A percentile compares a stretch with the other conserved stretches of the same genome.
These are phyloP conservation scores for Plasmodium chabaudi DNA, from an alignment of 169 alveolate species.

Conservation along the genomic window DNA sequence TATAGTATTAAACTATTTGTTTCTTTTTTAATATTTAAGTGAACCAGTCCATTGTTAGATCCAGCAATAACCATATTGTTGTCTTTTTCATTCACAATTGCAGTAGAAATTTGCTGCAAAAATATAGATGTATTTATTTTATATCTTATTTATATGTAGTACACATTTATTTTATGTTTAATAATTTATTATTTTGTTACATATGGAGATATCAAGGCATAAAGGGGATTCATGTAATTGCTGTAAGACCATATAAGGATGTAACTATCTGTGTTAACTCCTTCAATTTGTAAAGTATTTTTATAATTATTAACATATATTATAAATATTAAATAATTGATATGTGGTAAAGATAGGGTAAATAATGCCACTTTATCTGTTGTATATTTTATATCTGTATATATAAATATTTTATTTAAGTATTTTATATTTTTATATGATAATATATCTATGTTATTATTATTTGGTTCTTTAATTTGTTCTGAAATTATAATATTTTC, in stretches of 20 bases:
- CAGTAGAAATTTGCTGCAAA: constrained; percentile 70
- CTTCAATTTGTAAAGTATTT: constrained; percentile 60
- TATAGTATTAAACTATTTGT: background rate
- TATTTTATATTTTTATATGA: constrained; percentile 51
- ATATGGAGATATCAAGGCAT: constrained; percentile 72
- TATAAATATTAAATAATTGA: constrained; percentile 54
- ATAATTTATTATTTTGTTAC: constrained; percentile 12
- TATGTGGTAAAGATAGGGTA: constrained; percentile 28
- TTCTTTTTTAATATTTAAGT: background rate
- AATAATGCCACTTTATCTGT: constrained; percentile 66
- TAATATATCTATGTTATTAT: constrained; percentile 18
- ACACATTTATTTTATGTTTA: background rate
- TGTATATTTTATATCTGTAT: constrained; percentile 73
- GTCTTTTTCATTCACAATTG: constrained; percentile 54
- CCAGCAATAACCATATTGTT: constrained; percentile 68
- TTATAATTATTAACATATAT: constrained; percentile 58
- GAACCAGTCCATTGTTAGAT: constrained; percentile 72
- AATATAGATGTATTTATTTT: background rate
- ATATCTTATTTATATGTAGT: background rate
- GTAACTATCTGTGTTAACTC: constrained; percentile 73
- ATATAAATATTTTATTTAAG: constrained; percentile 69
- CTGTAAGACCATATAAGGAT: constrained; percentile 67
- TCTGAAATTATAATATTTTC: constrained; percentile 45
- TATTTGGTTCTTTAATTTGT: constrained; percentile 19
- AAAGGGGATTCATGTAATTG: constrained; percentile 60